Evolutionary conservation across 352 stramenopile species (phyloP), one percentile per base, ranked within the genome.

Genomic region (Pythium aphanidermatum): DNA sequence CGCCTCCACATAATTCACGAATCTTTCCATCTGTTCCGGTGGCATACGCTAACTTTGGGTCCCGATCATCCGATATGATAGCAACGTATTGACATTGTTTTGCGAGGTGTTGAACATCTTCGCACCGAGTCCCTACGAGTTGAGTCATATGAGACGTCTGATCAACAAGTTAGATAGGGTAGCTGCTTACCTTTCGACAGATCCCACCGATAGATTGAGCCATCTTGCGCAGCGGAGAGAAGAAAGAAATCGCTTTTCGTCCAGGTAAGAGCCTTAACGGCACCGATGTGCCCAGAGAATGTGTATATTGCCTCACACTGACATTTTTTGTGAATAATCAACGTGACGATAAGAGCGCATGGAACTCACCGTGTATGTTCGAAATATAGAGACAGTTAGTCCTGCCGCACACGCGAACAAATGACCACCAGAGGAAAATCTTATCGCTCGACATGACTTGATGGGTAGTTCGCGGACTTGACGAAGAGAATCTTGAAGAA

Each of bases 121-220:
- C 80, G 34, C 72, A 79, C 19, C 80, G 70, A n/a, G 36, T 60
- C 3, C 80, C 79, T 63, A 24, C 4, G n/a, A 46, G 4, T 28
- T 38, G 58, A 38, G 28, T 11, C 25, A 21, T 23, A 5, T 27
- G 25, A 27, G 31, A 46, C 14, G 30, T 39, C 4, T 16, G 10
- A n/a, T 24, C 9, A 23, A 27, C 7, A 16, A 30, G 20, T n/a
- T 21, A 6, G 4, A 25, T 23, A 14, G 28, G 1, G 61, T 38
- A 61, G 35, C 6, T 28, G 8, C 43, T 11, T 32, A 63, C 55
- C 55, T 56, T 43, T 70, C 17, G 33, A 65, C 13, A 78, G 66
- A 39, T 69, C 71, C 84, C 84, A 95, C 27, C 78, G 75, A 29
- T 92, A 95, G 2, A 95, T 64, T 2, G 80, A 76, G 5, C 84